Percentiles rank a stretch among this genome's conserved stretches.
phyloP scores from a whole-genome alignment of 2,329 filamentous ascomycete species.

The Diplodia corticola region DNA sequence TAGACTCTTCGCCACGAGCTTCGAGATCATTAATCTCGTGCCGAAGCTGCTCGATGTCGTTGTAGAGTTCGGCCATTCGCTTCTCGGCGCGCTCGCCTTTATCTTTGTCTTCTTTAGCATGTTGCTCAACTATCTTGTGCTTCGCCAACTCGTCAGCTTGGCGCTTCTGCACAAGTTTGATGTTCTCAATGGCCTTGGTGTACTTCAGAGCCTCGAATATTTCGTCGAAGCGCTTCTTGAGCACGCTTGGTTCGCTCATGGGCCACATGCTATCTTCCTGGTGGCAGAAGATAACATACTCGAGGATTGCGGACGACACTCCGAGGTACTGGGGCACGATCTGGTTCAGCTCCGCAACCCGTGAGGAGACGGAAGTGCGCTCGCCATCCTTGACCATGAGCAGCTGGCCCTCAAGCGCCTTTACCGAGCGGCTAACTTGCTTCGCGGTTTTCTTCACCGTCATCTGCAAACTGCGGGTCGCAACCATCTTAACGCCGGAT shows the following conservation, averaged over 20 bases:
- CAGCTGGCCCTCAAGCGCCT: conserved; percentile 80
- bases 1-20: conserved; percentile 36
- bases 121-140: conserved; percentile 71
- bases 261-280: conserved; percentile 98
- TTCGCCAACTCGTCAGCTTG: conserved; percentile 73
- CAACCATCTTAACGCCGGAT: conserved; percentile 75
- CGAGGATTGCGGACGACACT: conserved; percentile 84
- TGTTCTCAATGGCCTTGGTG: conserved; percentile 94
- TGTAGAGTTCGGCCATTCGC: conserved; percentile 60
- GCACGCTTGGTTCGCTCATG: conserved; percentile 77
- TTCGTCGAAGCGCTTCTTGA: conserved; percentile 95
- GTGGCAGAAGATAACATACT: conserved; percentile 97
- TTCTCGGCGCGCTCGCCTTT: conserved; percentile 65
- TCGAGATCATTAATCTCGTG: conserved; percentile 33
- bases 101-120: conserved; percentile 82
- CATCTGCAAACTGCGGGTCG: conserved; percentile 80
- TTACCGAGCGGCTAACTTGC: conserved; percentile 62
- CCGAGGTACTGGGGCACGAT: conserved; percentile 84
- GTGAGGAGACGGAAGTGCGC: conserved; percentile 73
- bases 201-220: conserved; percentile 98
- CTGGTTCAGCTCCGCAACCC: conserved; percentile 76
- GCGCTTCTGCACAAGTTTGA: conserved; percentile 82
- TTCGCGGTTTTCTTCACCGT: conserved; percentile 72
- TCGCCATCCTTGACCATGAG: conserved; percentile 78
- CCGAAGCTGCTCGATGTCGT: conserved; percentile 60